Conservation (phyloP, 345 rosid genomes). For the Conringia planisiliqua region DNA sequence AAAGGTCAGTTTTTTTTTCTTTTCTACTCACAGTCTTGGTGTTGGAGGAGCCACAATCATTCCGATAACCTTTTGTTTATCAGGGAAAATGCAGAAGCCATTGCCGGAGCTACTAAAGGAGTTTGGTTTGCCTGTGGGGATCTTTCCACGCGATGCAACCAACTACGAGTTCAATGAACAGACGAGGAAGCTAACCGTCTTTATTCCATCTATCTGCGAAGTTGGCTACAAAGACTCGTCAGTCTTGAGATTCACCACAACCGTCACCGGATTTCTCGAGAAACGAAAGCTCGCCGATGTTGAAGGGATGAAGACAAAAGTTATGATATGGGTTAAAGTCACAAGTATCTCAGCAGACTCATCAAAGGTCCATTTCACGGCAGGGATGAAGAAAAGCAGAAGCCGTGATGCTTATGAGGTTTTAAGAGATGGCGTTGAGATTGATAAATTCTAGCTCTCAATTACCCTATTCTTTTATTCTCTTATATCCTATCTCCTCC, state of each 20-base stretch:
- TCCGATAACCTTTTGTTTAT: neutral
- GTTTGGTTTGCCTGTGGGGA: slow-evolving; percentile 76
- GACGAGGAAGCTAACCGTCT: slow-evolving; percentile 71
- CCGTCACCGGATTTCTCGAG: slow-evolving; percentile 63
- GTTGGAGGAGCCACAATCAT: neutral
- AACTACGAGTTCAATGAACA: slow-evolving; percentile 87
- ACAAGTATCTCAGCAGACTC: slow-evolving; percentile 71
- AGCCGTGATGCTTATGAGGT: slow-evolving; percentile 63
- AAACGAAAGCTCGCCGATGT: slow-evolving; percentile 72
- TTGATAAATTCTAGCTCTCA: slow-evolving; percentile 56
- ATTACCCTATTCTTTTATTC: slow-evolving; percentile 21
- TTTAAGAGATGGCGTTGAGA: slow-evolving; percentile 56
- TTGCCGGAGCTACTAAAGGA: slow-evolving; percentile 85
- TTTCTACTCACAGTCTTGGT: neutral
- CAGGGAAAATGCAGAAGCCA: slow-evolving; percentile 73
- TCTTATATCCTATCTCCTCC: neutral
- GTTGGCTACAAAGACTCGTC: slow-evolving; percentile 89
- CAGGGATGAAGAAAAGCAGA: slow-evolving; percentile 89
- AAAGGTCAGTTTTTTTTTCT: slow-evolving; percentile 54
- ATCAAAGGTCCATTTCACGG: slow-evolving; percentile 85
- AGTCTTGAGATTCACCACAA: slow-evolving; percentile 67
- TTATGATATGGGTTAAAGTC: slow-evolving; percentile 89
- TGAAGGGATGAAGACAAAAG: slow-evolving; percentile 96
- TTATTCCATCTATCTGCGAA: slow-evolving; percentile 74
- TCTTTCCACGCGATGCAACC: slow-evolving; percentile 80